Conservation (phyloP, 2,329 filamentous ascomycete genomes). For the Esteya vermicola region DNA sequence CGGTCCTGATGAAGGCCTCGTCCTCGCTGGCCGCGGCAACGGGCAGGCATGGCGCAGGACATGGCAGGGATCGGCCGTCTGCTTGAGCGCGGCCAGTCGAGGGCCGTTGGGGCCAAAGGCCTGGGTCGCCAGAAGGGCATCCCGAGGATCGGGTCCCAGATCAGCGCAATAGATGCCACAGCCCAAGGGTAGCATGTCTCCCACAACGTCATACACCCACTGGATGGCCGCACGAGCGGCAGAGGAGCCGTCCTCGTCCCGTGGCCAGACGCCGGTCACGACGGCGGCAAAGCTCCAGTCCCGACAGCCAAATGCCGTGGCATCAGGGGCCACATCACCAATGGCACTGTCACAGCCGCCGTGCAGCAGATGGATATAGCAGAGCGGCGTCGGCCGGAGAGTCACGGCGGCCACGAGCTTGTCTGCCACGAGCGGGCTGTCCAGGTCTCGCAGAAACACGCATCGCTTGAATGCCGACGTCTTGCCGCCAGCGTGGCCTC, state of each 20-base stretch:
- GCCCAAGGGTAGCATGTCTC: constrained; percentile 32
- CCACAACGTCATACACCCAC: constrained; percentile 43
- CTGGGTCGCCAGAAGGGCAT: constrained; percentile 30
- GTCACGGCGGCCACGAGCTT: constrained; percentile 29
- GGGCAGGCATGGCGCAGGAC: constrained; percentile 43
- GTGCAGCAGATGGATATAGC: constrained; percentile 49
- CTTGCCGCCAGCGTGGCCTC: constrained; percentile 41
- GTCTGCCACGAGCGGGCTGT: constrained; percentile 16
- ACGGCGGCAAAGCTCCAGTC: constrained; percentile 52
- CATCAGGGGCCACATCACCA: constrained; percentile 24
- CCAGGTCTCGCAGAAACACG: constrained; percentile 40
- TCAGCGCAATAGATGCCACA: constrained; percentile 44
- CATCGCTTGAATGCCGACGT: constrained; percentile 53
- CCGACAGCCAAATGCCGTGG: constrained; percentile 47
- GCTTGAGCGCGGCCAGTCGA: constrained; percentile 38
- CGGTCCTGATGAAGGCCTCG: constrained; percentile 12
- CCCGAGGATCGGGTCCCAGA: constrained; percentile 47
- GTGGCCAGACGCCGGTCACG: constrained; percentile 46
- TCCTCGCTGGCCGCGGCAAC: constrained; percentile 18
- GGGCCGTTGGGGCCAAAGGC: constrained; percentile 42
- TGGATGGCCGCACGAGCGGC: constrained; percentile 20
- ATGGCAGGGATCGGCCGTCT: constrained; percentile 28
- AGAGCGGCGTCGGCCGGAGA: constrained; percentile 34
- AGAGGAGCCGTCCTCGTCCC: constrained; percentile 32
- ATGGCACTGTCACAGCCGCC: constrained; percentile 38